Evolutionary conservation across 192 early-diverging fungal species (phyloP), one percentile per base, ranked within the genome.

Genomic region (Mortierella antarctica): DNA sequence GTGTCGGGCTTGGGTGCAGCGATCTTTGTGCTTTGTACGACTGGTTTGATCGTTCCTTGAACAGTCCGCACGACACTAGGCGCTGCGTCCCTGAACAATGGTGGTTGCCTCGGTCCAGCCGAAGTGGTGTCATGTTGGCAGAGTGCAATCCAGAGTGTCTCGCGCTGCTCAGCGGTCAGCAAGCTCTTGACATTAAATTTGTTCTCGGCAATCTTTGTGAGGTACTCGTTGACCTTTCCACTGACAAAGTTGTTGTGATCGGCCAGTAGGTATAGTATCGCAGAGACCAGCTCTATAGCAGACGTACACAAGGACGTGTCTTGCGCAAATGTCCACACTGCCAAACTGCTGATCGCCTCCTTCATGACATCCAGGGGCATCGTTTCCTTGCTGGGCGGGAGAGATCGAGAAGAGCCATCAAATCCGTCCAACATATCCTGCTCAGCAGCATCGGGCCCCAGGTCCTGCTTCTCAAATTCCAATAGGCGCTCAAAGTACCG

Each of bases 301-400:
- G 69, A 59, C 6, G 61, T 71, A 52, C 76, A 79, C 14, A 79
- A 59, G 7, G 68, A 61, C 6, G 52, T 56, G 47, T 79, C 76
- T 18, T 79, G 76, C 5, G 76, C 76, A 60, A 44, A 79, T 10
- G 63, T 79, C 76, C 76, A 79, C 14, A 65, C 68, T 7, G 70
- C 58, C 42, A 79, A 57, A 4, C 76, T 62, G 1, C 62, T 46
- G 14, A 79, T 17, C 18, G 52, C 68, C 9, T 57, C 69, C 42
- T 79, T 70, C 69, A 79, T 66, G 7, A 60, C 62, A 13, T 71
- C 58, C 41, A 79, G 39, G 0, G 76, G 76, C 76, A 79, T 79
- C 1, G 76, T 79, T 39, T 79, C 76, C 48, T 60, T 79, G 7
- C n/a, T 31, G 8, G 40, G 8, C 54, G 54, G 8, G 48, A 23